Conservation (phyloP, 805 yeast species). For the Ogataea sp. region DNA sequence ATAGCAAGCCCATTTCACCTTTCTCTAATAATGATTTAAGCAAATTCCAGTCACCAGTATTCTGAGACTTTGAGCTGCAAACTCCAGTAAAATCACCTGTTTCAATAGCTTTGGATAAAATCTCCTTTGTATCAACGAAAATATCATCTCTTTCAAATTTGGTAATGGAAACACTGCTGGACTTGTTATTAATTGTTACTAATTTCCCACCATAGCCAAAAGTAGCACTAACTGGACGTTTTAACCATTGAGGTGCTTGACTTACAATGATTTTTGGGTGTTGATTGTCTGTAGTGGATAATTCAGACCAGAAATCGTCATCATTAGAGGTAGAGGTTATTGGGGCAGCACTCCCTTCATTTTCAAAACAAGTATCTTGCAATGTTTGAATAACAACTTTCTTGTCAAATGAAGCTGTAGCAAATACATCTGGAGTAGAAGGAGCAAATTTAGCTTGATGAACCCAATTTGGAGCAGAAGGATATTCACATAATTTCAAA, state of each 20-base stretch:
- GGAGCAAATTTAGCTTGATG: slow-evolving; percentile 88
- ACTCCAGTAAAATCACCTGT: slow-evolving; percentile 44
- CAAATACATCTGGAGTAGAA: slow-evolving; percentile 78
- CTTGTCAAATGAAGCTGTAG: slow-evolving; percentile 83
- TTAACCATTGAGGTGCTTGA: slow-evolving; percentile 90
- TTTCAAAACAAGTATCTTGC: slow-evolving; percentile 71
- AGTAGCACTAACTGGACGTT: slow-evolving; percentile 60
- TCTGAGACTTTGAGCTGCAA: slow-evolving; percentile 41
- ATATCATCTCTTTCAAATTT: slow-evolving; percentile 32
- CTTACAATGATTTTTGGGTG: slow-evolving; percentile 63
- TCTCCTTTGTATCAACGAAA: slow-evolving; percentile 27
- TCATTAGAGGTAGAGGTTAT: slow-evolving; percentile 40
- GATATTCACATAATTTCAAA: slow-evolving; percentile 72
- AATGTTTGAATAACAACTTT: slow-evolving; percentile 73
- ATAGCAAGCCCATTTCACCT: slow-evolving; percentile 45
- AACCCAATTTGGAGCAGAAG: slow-evolving; percentile 90
- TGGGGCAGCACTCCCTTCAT: slow-evolving; percentile 38
- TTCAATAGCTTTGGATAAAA: slow-evolving; percentile 50
- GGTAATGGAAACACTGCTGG: slow-evolving; percentile 28
- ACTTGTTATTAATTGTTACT: slow-evolving; percentile 36
- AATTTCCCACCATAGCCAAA: slow-evolving; percentile 95
- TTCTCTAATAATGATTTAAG: slow-evolving; percentile 41
- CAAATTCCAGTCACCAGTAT: slow-evolving; percentile 51
- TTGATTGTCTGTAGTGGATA: slow-evolving; percentile 58
- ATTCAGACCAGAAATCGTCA: slow-evolving; percentile 79